These are phyloP conservation scores for Colletotrichum sp. DNA, from an alignment of 2,329 filamentous ascomycete species.

Conservation along the genomic window DNA sequence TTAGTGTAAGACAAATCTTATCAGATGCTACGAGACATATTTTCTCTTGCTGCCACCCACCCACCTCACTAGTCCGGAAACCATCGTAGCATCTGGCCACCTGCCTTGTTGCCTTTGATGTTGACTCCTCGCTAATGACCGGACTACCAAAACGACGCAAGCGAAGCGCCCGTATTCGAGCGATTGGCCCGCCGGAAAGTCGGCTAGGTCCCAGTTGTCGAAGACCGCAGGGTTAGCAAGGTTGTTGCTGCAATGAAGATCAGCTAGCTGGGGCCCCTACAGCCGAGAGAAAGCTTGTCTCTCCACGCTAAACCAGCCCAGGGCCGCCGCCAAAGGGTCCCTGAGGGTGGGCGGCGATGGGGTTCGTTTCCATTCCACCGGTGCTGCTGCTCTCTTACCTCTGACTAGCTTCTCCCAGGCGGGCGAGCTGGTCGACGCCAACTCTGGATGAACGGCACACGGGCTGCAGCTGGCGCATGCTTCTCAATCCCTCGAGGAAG, in stretches of 20 bases:
- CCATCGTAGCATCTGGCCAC: background rate
- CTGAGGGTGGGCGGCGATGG: background rate
- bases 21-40: background rate
- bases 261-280: conserved; percentile 2
- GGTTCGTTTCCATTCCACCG: background rate
- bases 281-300: conserved; percentile 14
- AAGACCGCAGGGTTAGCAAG: background rate
- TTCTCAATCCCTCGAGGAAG: background rate
- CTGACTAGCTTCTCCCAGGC: background rate
- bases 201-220: background rate
- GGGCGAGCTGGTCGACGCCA: background rate
- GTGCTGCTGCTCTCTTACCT: background rate
- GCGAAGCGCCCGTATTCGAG: background rate
- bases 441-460: background rate
- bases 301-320: background rate
- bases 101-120: background rate
- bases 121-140: background rate
- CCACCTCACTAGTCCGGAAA: background rate
- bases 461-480: background rate
- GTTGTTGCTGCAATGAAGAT: background rate
- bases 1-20: conserved; percentile 3
- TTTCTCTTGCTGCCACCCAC: too few relatives aligned
- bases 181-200: background rate
- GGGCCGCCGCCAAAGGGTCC: background rate
- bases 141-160: background rate